phyloP scores from a whole-genome alignment of 106 monocot genomes.

The Platanthera guangdongensis region DNA sequence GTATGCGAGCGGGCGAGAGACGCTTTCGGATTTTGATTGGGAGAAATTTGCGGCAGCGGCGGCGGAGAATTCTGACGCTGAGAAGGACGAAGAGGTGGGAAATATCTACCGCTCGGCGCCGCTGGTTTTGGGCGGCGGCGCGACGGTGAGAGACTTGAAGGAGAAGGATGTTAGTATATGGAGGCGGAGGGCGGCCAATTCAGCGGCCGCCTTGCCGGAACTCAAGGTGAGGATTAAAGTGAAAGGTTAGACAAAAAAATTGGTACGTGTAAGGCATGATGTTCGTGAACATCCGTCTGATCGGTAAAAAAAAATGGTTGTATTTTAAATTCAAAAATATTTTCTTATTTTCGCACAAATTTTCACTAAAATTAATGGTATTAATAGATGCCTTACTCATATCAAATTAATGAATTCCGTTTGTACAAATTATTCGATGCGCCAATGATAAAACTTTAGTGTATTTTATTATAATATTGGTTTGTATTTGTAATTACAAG shows the following conservation, averaged over 20 bases:
- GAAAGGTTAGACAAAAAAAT: neutral
- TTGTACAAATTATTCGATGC: neutral
- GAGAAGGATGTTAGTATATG: constrained; percentile 53
- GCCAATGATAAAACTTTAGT: too few relatives aligned
- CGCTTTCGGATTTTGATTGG: constrained; percentile 48
- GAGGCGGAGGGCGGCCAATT: constrained; percentile 41
- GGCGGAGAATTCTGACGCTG: neutral
- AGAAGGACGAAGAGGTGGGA: constrained; percentile 14
- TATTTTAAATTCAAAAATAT: too few relatives aligned
- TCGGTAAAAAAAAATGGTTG: too few relatives aligned
- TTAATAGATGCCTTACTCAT: neutral
- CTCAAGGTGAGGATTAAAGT: neutral
- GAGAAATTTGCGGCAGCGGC: constrained; percentile 8
- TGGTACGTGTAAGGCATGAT: too few relatives aligned
- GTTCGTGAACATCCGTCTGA: too few relatives aligned
- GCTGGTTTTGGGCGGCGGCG: constrained; percentile 20
- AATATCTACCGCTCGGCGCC: constrained; percentile 30
- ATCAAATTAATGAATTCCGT: neutral
- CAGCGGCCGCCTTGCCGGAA: neutral
- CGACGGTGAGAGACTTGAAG: constrained; percentile 10
- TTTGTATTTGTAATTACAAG: neutral
- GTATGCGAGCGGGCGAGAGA: constrained; percentile 43
- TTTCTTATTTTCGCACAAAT: too few relatives aligned
- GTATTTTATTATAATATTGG: neutral
- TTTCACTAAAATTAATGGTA: too few relatives aligned